Base-by-base conservation (phyloP, 2,329 filamentous ascomycete genomes). In the Sporothrix variecibatus region DNA sequence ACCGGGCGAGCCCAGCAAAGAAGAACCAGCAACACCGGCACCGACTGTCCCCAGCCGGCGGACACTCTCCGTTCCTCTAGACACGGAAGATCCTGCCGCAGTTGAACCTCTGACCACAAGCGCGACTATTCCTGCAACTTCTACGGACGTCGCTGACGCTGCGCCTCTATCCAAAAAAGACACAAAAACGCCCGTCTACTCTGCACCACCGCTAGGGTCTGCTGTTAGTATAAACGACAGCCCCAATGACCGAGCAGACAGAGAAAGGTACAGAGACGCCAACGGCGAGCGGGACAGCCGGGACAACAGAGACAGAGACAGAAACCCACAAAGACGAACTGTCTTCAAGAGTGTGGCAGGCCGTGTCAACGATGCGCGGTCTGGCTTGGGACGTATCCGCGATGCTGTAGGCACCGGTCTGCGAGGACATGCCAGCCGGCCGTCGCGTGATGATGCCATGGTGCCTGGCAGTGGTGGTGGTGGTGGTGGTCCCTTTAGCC, bases 371-470 rank as follows among this genome's bases (percentile, higher is more conserved):
- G 94, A 97, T 81, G 93, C 94, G 64, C 91, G 92, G 65, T 94
- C 92, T 73, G 94, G 94, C 0, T 87, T 97, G 73, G 93, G 93
- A 1, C 91, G 93, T 49, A 94, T 98, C 81, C 95, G 95, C 79
- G 94, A 95, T 80, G 94, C 91, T 2, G 92, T 97, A 49, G 93
- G 93, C 0, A 86, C 86, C 17, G 84, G 83, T 15, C 71, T 86
- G n/a, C 85, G 86, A 76, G 86, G 87, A 1, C 88, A 91, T 75
- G 78, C 80, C 65, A 86, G 82, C 76, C 86, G 87, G 17, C 85
- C 85, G n/a, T 90, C 89, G 3, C 88, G 84, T 77, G 89, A 91
- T 72, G 89, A 89, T n/a, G 81, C 81, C 46, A 78, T 81, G 56
- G 3, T 38, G 8, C 20, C 46, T 38, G 31, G 46, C 17, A 56